A percentile compares a stretch with the other conserved stretches of the same genome.
phyloP scores from a whole-genome alignment of 257 asterid genomes.

The Plantago elongata region DNA sequence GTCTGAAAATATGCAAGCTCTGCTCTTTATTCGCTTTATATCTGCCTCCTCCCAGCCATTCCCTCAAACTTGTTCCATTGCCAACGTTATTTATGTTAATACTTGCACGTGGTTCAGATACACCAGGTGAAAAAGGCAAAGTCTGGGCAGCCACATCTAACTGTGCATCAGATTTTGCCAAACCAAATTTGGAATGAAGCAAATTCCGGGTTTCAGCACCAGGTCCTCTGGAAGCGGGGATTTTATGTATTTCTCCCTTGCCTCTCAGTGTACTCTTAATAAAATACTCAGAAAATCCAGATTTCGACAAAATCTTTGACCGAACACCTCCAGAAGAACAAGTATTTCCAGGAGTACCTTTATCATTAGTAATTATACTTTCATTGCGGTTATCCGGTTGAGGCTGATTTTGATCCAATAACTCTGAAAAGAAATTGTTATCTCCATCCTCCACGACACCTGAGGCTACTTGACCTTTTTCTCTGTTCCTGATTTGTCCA shows the following conservation, averaged over 20 bases:
- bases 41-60: conserved; percentile 58
- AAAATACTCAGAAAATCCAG: conserved; percentile 77
- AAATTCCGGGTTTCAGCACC: conserved; percentile 27
- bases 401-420: conserved; percentile 42
- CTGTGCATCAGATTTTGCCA: conserved; percentile 31
- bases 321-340: conserved; percentile 62
- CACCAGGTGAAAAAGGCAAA: conserved; percentile 33
- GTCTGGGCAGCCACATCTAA: conserved; percentile 29
- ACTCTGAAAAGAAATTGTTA: conserved; percentile 40
- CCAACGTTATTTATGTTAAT: conserved; percentile 23
- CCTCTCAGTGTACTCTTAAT: conserved; percentile 68
- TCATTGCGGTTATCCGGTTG: conserved; percentile 21
- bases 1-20: conserved; percentile 68
- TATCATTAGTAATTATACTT: conserved; percentile 35
- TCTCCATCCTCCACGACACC: conserved; percentile 50
- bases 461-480: conserved; percentile 41
- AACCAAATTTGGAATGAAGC: conserved; percentile 30
- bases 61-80: conserved; percentile 64
- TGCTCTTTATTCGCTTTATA: conserved; percentile 49
- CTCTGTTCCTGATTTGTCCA: conserved; percentile 50
- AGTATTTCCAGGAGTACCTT: conserved; percentile 32
- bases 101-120: conserved; percentile 29
- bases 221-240: conserved; percentile 36
- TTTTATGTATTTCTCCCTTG: conserved; percentile 64
- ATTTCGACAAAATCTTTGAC: conserved; percentile 70